Percentiles rank a stretch among this genome's conserved stretches.
Evolutionary conservation across 805 yeast species (phyloP).

Genomic region (Vanderwaltozyma polyspora): DNA sequence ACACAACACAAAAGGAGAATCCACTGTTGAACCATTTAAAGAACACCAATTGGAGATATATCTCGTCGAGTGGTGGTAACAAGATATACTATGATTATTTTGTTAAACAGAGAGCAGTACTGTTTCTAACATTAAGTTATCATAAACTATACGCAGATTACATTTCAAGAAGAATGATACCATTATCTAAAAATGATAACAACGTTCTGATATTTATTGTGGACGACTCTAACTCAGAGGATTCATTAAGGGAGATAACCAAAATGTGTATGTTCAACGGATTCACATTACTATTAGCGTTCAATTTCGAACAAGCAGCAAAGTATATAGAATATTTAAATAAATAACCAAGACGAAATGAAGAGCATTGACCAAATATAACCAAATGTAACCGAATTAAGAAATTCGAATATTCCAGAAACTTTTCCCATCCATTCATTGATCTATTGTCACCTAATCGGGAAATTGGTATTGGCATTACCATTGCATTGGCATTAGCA

Average conservation of each 20-base stretch:
- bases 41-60: slow-evolving; percentile 43
- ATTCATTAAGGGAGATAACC: slow-evolving; percentile 31
- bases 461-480: too few species aligned
- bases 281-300: slow-evolving; percentile 32
- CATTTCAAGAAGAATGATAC: slow-evolving; percentile 44
- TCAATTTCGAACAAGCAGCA: slow-evolving; percentile 44
- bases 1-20: slow-evolving; percentile 60
- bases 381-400: too few species aligned
- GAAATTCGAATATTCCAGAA: too few species aligned
- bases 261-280: slow-evolving; percentile 32
- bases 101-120: slow-evolving; percentile 42
- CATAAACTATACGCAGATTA: slow-evolving; percentile 72
- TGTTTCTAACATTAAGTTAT: slow-evolving; percentile 59
- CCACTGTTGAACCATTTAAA: slow-evolving; percentile 50
- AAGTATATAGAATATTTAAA: slow-evolving; percentile 30
- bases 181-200: slow-evolving; percentile 30
- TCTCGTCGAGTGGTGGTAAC: slow-evolving; percentile 25
- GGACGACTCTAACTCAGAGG: slow-evolving; percentile 49
- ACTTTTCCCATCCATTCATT: too few species aligned
- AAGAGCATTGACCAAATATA: too few species aligned
- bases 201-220: slow-evolving; percentile 53
- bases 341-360: slow-evolving; percentile 2
- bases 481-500: too few species aligned
- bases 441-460: too few species aligned
- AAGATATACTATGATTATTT: slow-evolving; percentile 52